A percentile compares a stretch with the other conserved stretches of the same genome.
These are phyloP conservation scores for Persicaria tinctoria DNA, from an alignment of 148 eudicot species.

Conservation along the genomic window DNA sequence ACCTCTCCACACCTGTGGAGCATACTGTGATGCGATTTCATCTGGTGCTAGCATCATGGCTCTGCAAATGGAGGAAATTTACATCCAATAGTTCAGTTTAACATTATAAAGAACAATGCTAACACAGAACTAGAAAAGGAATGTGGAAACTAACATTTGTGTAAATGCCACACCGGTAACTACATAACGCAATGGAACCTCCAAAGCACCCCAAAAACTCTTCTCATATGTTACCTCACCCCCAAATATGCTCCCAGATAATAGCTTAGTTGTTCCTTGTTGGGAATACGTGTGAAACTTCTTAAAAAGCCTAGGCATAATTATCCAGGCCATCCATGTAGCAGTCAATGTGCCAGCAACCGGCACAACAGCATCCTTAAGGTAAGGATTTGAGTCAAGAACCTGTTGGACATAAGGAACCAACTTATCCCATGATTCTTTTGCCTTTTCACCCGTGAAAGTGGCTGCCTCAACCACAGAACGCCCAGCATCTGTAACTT, in stretches of 20 bases:
- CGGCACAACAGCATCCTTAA: constrained; percentile 76
- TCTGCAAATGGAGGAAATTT: constrained; percentile 27
- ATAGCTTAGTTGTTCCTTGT: constrained; percentile 57
- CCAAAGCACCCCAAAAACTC: constrained; percentile 90
- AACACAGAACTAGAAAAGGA: neutral
- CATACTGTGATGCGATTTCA: constrained; percentile 50
- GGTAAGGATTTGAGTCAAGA: constrained; percentile 71
- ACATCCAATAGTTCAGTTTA: neutral
- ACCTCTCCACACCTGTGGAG: constrained; percentile 69
- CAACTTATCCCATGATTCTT: constrained; percentile 51
- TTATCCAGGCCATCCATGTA: constrained; percentile 70
- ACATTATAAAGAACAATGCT: neutral
- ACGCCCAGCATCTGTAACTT: constrained; percentile 51
- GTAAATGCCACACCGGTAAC: constrained; percentile 75
- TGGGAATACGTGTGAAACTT: constrained; percentile 62
- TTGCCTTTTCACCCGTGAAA: constrained; percentile 47
- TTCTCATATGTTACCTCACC: constrained; percentile 81
- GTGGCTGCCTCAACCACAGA: constrained; percentile 44
- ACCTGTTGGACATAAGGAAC: constrained; percentile 56
- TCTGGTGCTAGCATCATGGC: constrained; percentile 72
- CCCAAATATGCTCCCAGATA: constrained; percentile 42
- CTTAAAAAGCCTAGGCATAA: constrained; percentile 70
- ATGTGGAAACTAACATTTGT: constrained; percentile 49
- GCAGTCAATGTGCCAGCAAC: constrained; percentile 61
- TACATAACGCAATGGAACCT: constrained; percentile 66